Evolutionary conservation across 176 grass and related monocot genomes (phyloP).

Genomic region (Carex pumila): DNA sequence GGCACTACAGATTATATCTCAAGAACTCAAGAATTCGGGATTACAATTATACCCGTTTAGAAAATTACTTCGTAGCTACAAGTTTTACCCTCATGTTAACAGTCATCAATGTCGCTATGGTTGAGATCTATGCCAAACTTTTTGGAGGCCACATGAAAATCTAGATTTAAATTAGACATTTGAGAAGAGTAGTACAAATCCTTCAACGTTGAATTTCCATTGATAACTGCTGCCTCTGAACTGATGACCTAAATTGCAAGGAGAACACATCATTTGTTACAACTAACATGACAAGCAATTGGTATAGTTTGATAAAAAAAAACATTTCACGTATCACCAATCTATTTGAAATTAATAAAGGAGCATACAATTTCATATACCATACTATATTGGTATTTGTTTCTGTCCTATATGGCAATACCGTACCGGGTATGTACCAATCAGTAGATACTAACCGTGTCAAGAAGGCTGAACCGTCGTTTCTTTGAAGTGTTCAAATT

Average conservation of each 20-base stretch:
- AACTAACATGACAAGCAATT: not conserved
- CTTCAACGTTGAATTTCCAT: not conserved
- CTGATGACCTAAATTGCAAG: constrained; percentile 11
- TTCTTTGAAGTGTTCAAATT: constrained; percentile 64
- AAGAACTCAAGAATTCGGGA: not conserved
- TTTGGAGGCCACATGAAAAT: not conserved
- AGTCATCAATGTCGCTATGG: not conserved
- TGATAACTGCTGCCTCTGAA: not conserved
- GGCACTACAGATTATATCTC: not conserved
- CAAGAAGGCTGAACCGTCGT: constrained; percentile 87
- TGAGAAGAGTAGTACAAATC: constrained; percentile 10
- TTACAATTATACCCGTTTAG: not conserved
- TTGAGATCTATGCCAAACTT: constrained; percentile 16
- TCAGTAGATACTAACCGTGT: constrained; percentile 41
- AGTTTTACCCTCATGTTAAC: not conserved
- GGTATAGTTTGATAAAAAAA: not conserved
- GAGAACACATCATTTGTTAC: not conserved
- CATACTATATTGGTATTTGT: not conserved
- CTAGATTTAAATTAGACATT: constrained; percentile 4
- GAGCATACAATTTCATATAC: too few relatives aligned
- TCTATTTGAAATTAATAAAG: not conserved
- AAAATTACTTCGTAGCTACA: not conserved
- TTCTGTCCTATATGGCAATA: not conserved
- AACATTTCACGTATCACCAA: not conserved
- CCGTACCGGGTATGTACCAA: not conserved